phyloP scores from a whole-genome alignment of 129 eudicot species.

The Dittrichia graveolens region DNA sequence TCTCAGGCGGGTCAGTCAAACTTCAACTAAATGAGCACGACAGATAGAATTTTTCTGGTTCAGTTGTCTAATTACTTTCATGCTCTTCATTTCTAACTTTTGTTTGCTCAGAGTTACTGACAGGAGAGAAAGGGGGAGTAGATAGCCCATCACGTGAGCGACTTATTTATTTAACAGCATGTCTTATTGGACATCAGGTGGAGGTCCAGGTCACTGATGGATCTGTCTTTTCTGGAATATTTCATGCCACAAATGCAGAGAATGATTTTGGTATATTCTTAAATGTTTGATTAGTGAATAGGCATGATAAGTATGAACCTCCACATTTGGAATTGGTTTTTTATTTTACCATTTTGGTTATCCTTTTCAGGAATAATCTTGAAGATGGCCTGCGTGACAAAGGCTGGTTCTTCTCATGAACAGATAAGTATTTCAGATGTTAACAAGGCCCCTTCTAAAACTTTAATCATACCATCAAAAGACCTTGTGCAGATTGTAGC shows the following conservation, averaged over 20 bases:
- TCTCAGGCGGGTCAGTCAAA: constrained; percentile 49
- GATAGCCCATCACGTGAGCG: constrained; percentile 60
- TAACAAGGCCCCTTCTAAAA: constrained; percentile 59
- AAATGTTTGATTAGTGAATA: neutral
- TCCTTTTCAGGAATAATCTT: constrained; percentile 62
- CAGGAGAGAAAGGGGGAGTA: constrained; percentile 54
- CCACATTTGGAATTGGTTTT: neutral
- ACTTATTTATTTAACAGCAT: constrained; percentile 72
- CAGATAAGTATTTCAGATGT: constrained; percentile 46
- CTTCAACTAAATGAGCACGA: constrained; percentile 35
- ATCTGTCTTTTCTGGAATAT: constrained; percentile 71
- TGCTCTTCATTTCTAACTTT: constrained; percentile 26
- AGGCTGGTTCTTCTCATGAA: constrained; percentile 54
- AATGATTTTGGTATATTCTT: constrained; percentile 73
- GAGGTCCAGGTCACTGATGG: constrained; percentile 88
- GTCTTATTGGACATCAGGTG: constrained; percentile 85
- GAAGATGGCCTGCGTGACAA: constrained; percentile 78
- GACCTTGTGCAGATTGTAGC: constrained; percentile 81
- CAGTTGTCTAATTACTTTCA: neutral
- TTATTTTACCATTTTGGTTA: neutral
- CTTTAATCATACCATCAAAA: constrained; percentile 66
- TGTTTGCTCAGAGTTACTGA: constrained; percentile 41
- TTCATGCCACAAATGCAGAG: constrained; percentile 71
- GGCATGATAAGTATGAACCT: neutral
- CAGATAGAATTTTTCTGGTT: constrained; percentile 37